A percentile compares a stretch with the other conserved stretches of the same genome.
Evolutionary conservation across 2,329 filamentous ascomycete genomes (phyloP).

Genomic region (Hyphodiscus sp.): DNA sequence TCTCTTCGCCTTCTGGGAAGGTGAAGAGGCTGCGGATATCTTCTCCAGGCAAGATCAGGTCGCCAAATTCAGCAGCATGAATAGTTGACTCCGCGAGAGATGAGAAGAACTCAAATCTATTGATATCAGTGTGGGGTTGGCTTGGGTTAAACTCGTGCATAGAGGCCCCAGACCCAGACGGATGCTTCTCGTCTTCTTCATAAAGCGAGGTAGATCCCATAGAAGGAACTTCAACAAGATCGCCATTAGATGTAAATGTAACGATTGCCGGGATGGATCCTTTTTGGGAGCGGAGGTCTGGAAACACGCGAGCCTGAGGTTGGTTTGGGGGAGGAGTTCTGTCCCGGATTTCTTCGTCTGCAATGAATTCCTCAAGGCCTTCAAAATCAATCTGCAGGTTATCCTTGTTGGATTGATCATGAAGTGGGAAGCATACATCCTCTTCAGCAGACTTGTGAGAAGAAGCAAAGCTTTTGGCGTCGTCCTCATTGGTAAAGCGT

Average conservation of each 20-base stretch:
- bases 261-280: conserved; percentile 13
- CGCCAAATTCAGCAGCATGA: conserved; percentile 81
- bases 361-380: conserved; percentile 86
- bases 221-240: conserved; percentile 48
- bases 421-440: conserved; percentile 81
- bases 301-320: conserved; percentile 26
- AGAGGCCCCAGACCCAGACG: conserved; percentile 41
- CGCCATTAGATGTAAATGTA: conserved; percentile 48
- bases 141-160: conserved; percentile 15
- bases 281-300: conserved; percentile 26
- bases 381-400: conserved; percentile 87
- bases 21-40: conserved; percentile 81
- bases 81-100: conserved; percentile 92
- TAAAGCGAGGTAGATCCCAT: conserved; percentile 35
- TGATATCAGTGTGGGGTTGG: conserved; percentile 51
- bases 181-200: conserved; percentile 39
- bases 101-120: conserved; percentile 94
- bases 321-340: conserved; percentile 28
- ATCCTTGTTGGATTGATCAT: conserved; percentile 61
- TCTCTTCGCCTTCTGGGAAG: conserved; percentile 54
- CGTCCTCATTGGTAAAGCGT: conserved; percentile 54
- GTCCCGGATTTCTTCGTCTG: conserved; percentile 49
- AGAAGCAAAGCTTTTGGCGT: conserved; percentile 53
- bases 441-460: conserved; percentile 71
- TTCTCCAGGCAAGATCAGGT: conserved; percentile 82